These are phyloP conservation scores for Metarhizium robertsii DNA, from an alignment of 2,329 filamentous ascomycete species.

Conservation along the genomic window DNA sequence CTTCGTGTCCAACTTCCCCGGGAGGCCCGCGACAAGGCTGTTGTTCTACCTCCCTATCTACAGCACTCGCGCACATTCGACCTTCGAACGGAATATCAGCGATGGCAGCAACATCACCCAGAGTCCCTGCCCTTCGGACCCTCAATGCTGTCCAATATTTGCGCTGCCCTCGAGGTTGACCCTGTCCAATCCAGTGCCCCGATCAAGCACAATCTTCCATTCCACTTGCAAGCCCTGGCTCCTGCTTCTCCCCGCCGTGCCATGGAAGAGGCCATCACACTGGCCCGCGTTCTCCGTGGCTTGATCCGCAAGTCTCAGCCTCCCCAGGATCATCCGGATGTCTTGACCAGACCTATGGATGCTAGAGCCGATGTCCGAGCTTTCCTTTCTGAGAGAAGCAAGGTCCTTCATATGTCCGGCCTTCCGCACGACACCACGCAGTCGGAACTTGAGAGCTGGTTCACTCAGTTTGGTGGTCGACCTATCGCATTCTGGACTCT, in stretches of 20 bases:
- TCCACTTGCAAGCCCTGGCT: conserved; percentile 91
- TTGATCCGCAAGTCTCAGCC: conserved; percentile 95
- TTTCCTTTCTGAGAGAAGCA: conserved; percentile 92
- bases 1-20: conserved; percentile 94
- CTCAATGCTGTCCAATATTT: conserved; percentile 93
- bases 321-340: conserved; percentile 85
- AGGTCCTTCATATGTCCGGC: conserved; percentile 96
- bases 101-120: conserved; percentile 97
- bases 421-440: conserved; percentile 97
- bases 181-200: conserved; percentile 94
- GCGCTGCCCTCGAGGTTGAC: conserved; percentile 94
- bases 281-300: conserved; percentile 84
- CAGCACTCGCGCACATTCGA: conserved; percentile 98
- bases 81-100: conserved; percentile 91
- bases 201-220: conserved; percentile 97
- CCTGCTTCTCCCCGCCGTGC: conserved; percentile 91
- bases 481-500: conserved; percentile 99
- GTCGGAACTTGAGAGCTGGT: conserved; percentile 98
- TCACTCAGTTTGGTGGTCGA: conserved; percentile 94
- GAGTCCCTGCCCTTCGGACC: conserved; percentile 95
- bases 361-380: conserved; percentile 92
- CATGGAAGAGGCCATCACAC: conserved; percentile 94
- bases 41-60: conserved; percentile 90
- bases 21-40: conserved; percentile 95
- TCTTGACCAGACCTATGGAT: conserved; percentile 91